Evolutionary conservation across 2,329 filamentous ascomycete genomes (phyloP), one percentile per base, ranked within the genome.

Genomic region (Bipolaris zeicola): DNA sequence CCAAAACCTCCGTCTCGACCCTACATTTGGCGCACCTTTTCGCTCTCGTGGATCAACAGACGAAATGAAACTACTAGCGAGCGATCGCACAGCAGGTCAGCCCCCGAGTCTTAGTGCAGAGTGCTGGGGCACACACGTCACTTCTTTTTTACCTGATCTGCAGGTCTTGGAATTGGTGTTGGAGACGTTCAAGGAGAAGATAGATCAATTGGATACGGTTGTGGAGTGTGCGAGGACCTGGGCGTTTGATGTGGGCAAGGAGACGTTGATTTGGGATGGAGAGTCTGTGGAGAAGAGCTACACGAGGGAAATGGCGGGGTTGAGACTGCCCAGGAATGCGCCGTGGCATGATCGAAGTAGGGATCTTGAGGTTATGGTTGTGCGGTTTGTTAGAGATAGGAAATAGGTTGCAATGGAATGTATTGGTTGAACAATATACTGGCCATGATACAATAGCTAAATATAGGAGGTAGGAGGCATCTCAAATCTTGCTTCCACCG

Each of bases 401-500:
- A 36, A 18, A 22, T 36, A 36, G 18, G n/a, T 2, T 20, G 8
- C 2, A 20, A 28, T 26, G 1, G 22, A 48, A 16, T 5, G 6
- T 6, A n/a, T 20, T 37, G 2, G 11, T 36, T 44, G 22, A n/a
- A 14, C 20, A 42, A 42, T 14, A 7, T 26, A 26, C 2, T 28
- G 20, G 33, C 24, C 5, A 6, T 37, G 3, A 10, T 6, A 5
- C 6, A 7, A 11, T 33, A 28, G 16, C 8, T 31, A 20, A 20
- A 18, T 33, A 5, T 26, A 14, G 5, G 5, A 11, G 1, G 26
- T 5, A 28, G 10, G 5, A 26, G 2, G 26, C 4, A 28, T 41
- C 38, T 31, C 63, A 76, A 7, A 77, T 72, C 65, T 75, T 77
- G 38, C 73, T 76, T 33, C 65, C 65, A 2, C 70, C 71, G 11